Evolutionary conservation across 352 stramenopile genomes (phyloP).

Genomic region (Globisporangium recalcitrans): DNA sequence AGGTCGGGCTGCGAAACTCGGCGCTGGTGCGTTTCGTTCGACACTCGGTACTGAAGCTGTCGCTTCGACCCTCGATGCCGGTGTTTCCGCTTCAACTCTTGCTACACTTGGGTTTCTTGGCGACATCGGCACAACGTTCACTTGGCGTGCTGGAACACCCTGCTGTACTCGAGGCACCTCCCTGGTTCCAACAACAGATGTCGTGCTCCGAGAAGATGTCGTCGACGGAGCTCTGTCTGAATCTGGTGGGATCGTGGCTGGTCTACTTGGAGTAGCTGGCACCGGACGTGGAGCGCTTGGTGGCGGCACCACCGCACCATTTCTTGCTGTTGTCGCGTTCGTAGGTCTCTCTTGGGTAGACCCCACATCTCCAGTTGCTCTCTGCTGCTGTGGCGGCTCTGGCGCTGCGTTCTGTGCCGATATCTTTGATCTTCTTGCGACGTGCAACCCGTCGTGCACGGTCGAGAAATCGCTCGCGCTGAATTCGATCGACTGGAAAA

Average conservation of each 20-base stretch:
- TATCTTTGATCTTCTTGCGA: slow-evolving; percentile 27
- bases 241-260: background rate
- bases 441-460: slow-evolving; percentile 28
- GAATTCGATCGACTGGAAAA: slow-evolving; percentile 39
- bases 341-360: background rate
- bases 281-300: background rate
- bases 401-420: background rate
- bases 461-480: slow-evolving; percentile 38
- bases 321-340: background rate
- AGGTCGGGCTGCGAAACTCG: background rate
- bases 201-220: background rate
- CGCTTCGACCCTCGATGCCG: background rate
- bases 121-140: background rate
- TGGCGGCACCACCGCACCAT: background rate
- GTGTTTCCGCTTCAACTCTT: background rate
- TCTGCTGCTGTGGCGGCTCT: background rate
- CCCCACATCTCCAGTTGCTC: background rate
- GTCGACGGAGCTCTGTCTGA: background rate
- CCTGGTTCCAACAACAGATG: background rate
- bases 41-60: background rate
- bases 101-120: background rate
- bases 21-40: background rate
- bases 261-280: background rate
- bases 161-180: background rate
- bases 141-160: background rate